Evolutionary conservation across 2,329 filamentous ascomycete species (phyloP), one percentile per base, ranked within the genome.

Genomic region (Aspergillus arachidicola): DNA sequence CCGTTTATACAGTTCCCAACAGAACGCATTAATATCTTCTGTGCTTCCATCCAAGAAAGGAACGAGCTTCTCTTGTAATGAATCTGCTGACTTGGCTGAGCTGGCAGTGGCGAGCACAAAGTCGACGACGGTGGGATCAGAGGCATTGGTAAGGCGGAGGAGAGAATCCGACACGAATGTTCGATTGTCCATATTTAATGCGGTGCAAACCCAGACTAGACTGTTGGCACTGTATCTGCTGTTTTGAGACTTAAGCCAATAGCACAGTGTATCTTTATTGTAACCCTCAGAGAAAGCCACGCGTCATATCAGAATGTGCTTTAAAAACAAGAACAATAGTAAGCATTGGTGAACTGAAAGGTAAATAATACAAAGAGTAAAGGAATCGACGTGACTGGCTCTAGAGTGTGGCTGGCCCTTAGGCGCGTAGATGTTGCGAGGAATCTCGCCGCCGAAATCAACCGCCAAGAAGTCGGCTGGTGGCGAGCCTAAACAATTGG

Each of bases 51-150:
- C 85, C 23, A 87, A 76, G 71, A 87, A 86, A 43, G 77, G 74
- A 12, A 77, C 75, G 9, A 87, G 80, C 67, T 85, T 85, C 66
- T 84, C 83, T 66, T 81, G 76, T 43, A 87, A 75, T 30, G 80
- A 75, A 5, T 73, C 72, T 9, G 80, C 72, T 2, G 82, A 84
- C 68, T 83, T 85, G 50, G 82, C 80, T 26, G 80, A 79, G 67
- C 76, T 77, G 11, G 85, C 84, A 19, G 84, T 85, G 50, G 83
- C 82, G 60, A 85, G 80, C 28, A 87, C 80, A 68, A 86, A 87
- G 74, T 87, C 85, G 64, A 87, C 76, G 57, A 85, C 79, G 58
- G 85, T 86, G 41, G 82, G 77, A 64, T 87, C 85, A 45, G 84
- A 85, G 55, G 82, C 85, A 65, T 84, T 85, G 43, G 84, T 83